phyloP scores from a whole-genome alignment of 805 yeast species.

The Candida koratica region DNA sequence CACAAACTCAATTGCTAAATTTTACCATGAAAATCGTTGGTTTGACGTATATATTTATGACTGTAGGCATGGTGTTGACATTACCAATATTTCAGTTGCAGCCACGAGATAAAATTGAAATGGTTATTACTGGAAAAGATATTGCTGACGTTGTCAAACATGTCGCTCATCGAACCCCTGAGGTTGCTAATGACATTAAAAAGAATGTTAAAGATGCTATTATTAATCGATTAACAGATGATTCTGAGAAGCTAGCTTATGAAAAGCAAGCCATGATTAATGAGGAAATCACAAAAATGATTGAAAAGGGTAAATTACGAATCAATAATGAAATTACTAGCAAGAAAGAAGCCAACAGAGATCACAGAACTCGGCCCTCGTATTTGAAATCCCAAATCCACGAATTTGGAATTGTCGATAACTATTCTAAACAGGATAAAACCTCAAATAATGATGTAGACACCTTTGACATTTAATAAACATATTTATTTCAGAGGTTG shows the following conservation, averaged over 20 bases:
- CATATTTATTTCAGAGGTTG: background rate
- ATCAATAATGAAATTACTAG: background rate
- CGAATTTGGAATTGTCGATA: conserved; percentile 4
- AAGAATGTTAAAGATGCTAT: conserved; percentile 14
- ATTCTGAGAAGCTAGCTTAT: conserved; percentile 26
- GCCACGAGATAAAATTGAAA: conserved; percentile 16
- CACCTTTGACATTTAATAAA: too few species aligned
- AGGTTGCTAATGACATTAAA: conserved; percentile 15
- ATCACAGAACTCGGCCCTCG: conserved; percentile 3
- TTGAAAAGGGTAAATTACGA: conserved; percentile 3
- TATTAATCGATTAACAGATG: conserved; percentile 11
- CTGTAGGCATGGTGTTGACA: too few species aligned
- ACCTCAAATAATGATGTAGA: background rate
- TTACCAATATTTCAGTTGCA: too few species aligned
- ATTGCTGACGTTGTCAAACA: conserved; percentile 16
- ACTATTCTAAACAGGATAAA: background rate
- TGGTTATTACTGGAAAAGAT: conserved; percentile 18
- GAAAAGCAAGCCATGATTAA: conserved; percentile 4
- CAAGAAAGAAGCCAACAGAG: conserved; percentile 1
- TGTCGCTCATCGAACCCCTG: conserved; percentile 16
- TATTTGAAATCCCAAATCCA: conserved; percentile 2
- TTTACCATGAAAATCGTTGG: too few species aligned
- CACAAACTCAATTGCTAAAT: background rate
- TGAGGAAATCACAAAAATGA: conserved; percentile 3
- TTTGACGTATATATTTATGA: too few species aligned